Percentiles rank a stretch among this genome's conserved stretches.
These are phyloP conservation scores for Fusarium sp. DNA, from an alignment of 2,329 filamentous ascomycete genomes.

Conservation along the genomic window DNA sequence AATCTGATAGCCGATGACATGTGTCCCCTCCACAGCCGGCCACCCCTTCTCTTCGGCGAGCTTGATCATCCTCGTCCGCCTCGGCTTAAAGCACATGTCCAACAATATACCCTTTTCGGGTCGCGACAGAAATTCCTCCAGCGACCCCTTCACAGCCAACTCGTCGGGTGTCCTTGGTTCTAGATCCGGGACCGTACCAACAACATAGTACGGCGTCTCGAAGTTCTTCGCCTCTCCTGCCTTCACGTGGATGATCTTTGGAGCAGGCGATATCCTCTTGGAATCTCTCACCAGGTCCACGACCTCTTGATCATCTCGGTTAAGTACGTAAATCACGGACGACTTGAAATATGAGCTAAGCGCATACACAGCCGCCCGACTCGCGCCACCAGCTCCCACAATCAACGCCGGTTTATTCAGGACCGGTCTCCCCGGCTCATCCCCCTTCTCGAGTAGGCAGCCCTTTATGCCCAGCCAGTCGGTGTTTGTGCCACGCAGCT, in stretches of 20 bases:
- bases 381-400: constrained; percentile 56
- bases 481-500: constrained; percentile 55
- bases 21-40: constrained; percentile 53
- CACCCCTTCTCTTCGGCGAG: constrained; percentile 49
- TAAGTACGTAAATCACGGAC: constrained; percentile 51
- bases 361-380: constrained; percentile 54
- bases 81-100: constrained; percentile 58
- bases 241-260: constrained; percentile 47
- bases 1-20: constrained; percentile 56
- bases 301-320: constrained; percentile 45
- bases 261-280: constrained; percentile 25
- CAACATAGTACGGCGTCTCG: constrained; percentile 49
- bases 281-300: constrained; percentile 44
- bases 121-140: constrained; percentile 45
- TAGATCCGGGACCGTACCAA: constrained; percentile 54
- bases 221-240: constrained; percentile 42
- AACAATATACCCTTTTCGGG: constrained; percentile 49
- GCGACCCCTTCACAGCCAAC: constrained; percentile 37
- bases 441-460: constrained; percentile 44
- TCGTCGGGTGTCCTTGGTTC: constrained; percentile 48
- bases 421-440: constrained; percentile 2
- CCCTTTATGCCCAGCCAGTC: constrained; percentile 57
- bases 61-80: constrained; percentile 52
- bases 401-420: constrained; percentile 47
- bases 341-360: constrained; percentile 45